Conservation (phyloP, 148 eudicot genomes). For the Bassia scoparia region DNA sequence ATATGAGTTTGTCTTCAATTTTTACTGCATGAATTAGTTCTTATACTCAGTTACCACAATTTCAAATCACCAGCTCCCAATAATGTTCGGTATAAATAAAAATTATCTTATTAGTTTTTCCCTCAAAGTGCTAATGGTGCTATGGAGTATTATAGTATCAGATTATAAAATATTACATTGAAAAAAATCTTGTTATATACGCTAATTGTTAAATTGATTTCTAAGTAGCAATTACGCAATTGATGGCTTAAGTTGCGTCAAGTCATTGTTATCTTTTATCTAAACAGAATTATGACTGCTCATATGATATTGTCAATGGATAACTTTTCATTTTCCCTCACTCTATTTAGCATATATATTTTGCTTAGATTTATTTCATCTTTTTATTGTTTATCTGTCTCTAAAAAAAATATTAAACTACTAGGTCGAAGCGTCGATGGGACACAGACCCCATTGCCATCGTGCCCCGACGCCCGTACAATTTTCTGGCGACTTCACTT, state of each 20-base stretch:
- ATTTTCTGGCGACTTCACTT: too few species aligned
- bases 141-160: too few species aligned
- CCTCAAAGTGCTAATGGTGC: too few species aligned
- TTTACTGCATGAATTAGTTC: too few species aligned
- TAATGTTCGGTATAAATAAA: too few species aligned
- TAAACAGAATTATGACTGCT: neutral
- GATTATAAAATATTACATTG: neutral
- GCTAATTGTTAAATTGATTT: neutral
- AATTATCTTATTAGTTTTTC: too few species aligned
- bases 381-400: neutral
- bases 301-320: neutral
- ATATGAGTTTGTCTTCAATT: too few species aligned
- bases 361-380: neutral
- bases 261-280: neutral
- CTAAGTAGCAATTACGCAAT: neutral
- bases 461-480: too few species aligned
- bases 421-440: conserved; percentile 74
- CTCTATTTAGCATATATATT: neutral
- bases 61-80: too few species aligned
- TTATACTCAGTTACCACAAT: too few species aligned
- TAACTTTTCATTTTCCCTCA: neutral
- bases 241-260: neutral
- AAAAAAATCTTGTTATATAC: neutral
- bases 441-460: conserved; percentile 73
- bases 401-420: conserved; percentile 82